Evolutionary conservation across 139 green algal genomes (phyloP).

Genomic region (Desmodesmus armatus): DNA sequence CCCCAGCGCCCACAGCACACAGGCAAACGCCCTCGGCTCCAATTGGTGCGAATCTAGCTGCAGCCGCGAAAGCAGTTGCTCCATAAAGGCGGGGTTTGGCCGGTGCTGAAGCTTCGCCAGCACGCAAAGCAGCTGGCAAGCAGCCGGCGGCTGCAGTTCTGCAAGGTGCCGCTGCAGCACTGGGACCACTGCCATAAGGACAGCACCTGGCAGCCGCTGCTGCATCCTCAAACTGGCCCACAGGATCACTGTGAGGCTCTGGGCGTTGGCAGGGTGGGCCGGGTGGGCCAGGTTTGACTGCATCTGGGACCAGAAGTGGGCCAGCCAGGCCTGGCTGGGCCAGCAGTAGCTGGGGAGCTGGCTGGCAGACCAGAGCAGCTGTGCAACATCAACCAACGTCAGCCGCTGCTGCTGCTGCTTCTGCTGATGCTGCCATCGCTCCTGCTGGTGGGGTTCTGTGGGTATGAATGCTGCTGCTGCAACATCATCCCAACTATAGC

Average conservation of each 20-base stretch:
- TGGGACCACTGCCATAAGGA: slow-evolving; percentile 3
- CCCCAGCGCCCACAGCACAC: slow-evolving; percentile 26
- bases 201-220: neutral
- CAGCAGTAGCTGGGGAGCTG: neutral
- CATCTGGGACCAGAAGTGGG: slow-evolving; percentile 8
- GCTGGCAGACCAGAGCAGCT: slow-evolving; percentile 37
- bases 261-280: neutral
- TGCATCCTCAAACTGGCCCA: slow-evolving; percentile 8
- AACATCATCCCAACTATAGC: neutral
- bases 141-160: slow-evolving; percentile 10
- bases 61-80: slow-evolving; percentile 27
- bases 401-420: slow-evolving; percentile 6
- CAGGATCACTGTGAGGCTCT: neutral
- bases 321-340: neutral
- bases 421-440: neutral
- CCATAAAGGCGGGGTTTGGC: slow-evolving; percentile 36
- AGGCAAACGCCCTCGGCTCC: slow-evolving; percentile 30
- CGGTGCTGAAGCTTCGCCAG: slow-evolving; percentile 38
- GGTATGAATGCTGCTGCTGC: neutral
- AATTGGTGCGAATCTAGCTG: slow-evolving; percentile 33
- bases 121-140: slow-evolving; percentile 42
- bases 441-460: too few relatives aligned
- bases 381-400: slow-evolving; percentile 9
- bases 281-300: neutral
- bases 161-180: slow-evolving; percentile 21